These are phyloP conservation scores for Lichina pygmaea DNA, from an alignment of 495 filamentous ascomycete species.

Conservation along the genomic window DNA sequence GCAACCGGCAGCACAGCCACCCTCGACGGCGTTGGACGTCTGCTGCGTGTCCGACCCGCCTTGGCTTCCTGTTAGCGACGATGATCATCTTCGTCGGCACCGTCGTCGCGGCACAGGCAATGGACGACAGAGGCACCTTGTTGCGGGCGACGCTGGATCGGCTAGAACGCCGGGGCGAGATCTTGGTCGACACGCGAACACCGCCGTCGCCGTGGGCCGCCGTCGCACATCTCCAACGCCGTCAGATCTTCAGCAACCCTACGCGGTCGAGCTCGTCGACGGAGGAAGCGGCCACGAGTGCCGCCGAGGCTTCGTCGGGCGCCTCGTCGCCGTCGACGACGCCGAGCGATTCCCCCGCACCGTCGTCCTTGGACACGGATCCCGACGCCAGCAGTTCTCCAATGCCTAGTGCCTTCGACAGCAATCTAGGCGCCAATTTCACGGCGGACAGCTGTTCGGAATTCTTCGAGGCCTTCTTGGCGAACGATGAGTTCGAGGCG, in stretches of 20 bases:
- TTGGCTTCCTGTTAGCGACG: neutral
- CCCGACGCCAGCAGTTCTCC: constrained; percentile 3
- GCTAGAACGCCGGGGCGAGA: neutral
- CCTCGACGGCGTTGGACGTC: neutral
- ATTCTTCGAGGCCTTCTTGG: constrained; percentile 43
- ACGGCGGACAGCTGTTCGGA: constrained; percentile 27
- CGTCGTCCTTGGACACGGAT: neutral
- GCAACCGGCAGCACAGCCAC: neutral
- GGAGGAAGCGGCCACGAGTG: neutral
- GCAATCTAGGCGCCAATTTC: constrained; percentile 41
- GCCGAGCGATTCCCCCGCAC: neutral
- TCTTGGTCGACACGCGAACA: neutral
- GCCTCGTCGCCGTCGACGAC: neutral
- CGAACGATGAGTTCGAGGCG: constrained; percentile 29
- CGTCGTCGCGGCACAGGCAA: neutral
- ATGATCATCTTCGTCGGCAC: neutral
- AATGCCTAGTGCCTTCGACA: constrained; percentile 48
- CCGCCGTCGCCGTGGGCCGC: neutral
- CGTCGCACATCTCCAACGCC: neutral
- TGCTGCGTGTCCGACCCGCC: neutral
- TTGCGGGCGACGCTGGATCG: neutral
- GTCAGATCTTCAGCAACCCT: neutral
- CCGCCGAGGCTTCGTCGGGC: neutral
- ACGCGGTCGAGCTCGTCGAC: neutral
- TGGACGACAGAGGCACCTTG: neutral